Evolutionary conservation across 768 basidiomycete genomes (phyloP).

Genomic region (Mycena chlorophos): DNA sequence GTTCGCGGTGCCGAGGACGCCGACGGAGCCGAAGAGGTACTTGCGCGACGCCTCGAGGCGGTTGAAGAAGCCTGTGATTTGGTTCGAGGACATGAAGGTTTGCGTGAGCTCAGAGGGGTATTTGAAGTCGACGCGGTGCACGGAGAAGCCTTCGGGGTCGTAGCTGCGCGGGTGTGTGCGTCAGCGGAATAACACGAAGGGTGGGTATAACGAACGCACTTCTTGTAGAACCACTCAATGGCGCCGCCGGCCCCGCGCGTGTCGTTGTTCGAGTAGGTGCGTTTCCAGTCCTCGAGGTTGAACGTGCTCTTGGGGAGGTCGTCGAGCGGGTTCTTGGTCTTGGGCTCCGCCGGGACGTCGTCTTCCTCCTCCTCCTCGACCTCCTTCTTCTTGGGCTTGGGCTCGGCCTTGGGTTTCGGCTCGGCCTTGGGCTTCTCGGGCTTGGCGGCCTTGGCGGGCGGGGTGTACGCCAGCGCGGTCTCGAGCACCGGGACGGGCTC

Average conservation of each 20-base stretch:
- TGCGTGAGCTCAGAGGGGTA: constrained; percentile 92
- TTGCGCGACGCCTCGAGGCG: constrained; percentile 96
- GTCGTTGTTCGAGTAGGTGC: constrained; percentile 97
- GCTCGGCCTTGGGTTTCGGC: constrained; percentile 61
- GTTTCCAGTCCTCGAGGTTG: constrained; percentile 96
- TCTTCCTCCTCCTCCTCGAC: constrained; percentile 75
- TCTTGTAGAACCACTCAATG: constrained; percentile 95
- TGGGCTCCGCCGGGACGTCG: constrained; percentile 77
- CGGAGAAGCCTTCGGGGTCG: constrained; percentile 86
- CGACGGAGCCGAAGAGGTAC: constrained; percentile 91
- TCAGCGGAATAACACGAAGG: not conserved
- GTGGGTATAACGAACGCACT: constrained; percentile 53
- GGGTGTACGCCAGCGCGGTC: constrained; percentile 52
- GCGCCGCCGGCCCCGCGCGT: constrained; percentile 80
- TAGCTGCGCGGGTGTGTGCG: constrained; percentile 50
- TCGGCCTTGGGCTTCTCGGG: constrained; percentile 57
- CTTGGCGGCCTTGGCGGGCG: constrained; percentile 63
- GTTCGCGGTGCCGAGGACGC: constrained; percentile 82
- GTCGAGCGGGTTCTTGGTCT: constrained; percentile 93
- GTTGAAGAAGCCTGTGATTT: constrained; percentile 95
- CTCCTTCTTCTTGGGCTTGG: constrained; percentile 59
- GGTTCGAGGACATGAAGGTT: constrained; percentile 94
- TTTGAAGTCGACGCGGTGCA: constrained; percentile 94
- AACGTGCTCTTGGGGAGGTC: constrained; percentile 83
- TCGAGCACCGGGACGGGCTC: constrained; percentile 63